Evolutionary conservation across 106 monocot species (phyloP).

Genomic region (Posidonia australis): DNA sequence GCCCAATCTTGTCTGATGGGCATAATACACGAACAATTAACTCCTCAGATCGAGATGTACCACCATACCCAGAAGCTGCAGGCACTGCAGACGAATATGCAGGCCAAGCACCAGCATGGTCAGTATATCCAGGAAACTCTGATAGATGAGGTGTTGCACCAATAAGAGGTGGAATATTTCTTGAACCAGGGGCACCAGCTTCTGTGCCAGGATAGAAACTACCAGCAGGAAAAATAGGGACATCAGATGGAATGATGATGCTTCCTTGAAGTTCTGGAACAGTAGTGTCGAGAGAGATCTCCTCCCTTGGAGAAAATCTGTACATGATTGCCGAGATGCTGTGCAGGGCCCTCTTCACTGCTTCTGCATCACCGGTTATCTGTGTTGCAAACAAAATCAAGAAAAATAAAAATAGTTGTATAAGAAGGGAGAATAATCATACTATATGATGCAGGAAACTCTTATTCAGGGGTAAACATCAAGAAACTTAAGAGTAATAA

Average conservation of each 20-base stretch:
- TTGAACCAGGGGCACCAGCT: slow-evolving; percentile 26
- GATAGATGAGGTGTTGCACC: slow-evolving; percentile 28
- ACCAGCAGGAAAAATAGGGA: slow-evolving; percentile 58
- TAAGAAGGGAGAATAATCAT: too few relatives aligned
- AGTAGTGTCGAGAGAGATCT: slow-evolving; percentile 75
- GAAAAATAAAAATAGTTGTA: background rate
- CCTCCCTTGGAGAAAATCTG: slow-evolving; percentile 77
- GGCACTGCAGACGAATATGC: slow-evolving; percentile 42
- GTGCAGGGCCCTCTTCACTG: slow-evolving; percentile 62
- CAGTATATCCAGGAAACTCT: slow-evolving; percentile 46
- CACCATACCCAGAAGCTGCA: slow-evolving; percentile 46
- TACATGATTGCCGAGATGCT: slow-evolving; percentile 78
- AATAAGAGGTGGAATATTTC: slow-evolving; percentile 34
- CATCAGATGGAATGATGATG: slow-evolving; percentile 81
- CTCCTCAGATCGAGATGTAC: slow-evolving; percentile 41
- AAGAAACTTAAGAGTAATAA: too few relatives aligned
- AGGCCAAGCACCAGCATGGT: slow-evolving; percentile 28
- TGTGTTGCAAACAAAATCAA: slow-evolving; percentile 15
- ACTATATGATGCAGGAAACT: too few relatives aligned
- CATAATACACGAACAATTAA: slow-evolving; percentile 63
- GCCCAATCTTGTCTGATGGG: slow-evolving; percentile 75
- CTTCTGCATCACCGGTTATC: slow-evolving; percentile 71
- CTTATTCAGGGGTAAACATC: too few relatives aligned
- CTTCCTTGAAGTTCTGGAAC: slow-evolving; percentile 42
- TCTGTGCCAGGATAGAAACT: slow-evolving; percentile 48